These are phyloP conservation scores for Salix suchowensis DNA, from an alignment of 345 rosid species.

Conservation along the genomic window DNA sequence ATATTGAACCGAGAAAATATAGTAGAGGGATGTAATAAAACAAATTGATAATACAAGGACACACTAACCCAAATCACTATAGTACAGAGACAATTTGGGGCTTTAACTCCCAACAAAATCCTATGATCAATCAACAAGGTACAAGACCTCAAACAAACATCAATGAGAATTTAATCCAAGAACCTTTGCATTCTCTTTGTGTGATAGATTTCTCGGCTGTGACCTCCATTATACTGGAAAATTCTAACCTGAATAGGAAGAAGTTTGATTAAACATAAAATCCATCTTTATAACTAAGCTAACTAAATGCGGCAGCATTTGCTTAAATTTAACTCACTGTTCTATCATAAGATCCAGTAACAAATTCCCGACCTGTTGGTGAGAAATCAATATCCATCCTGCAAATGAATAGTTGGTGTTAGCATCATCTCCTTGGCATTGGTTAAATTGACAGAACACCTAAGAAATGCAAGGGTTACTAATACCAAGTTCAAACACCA, in stretches of 20 bases:
- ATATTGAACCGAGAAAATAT: too few relatives aligned
- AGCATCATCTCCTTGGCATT: background rate
- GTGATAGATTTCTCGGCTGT: slow-evolving; percentile 86
- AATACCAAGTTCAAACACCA: background rate
- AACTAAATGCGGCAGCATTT: background rate
- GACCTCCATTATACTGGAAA: slow-evolving; percentile 87
- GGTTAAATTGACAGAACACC: background rate
- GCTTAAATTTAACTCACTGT: slow-evolving; percentile 45
- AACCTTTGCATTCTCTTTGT: slow-evolving; percentile 99
- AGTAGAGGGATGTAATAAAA: too few relatives aligned
- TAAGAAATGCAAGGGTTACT: background rate
- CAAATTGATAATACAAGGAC: too few relatives aligned
- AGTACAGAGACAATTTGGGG: too few relatives aligned
- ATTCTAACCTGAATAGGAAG: slow-evolving; percentile 55
- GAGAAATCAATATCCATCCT: slow-evolving; percentile 99
- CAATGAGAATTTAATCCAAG: background rate
- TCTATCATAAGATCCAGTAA: slow-evolving; percentile 95
- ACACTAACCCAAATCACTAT: too few relatives aligned
- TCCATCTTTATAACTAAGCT: background rate
- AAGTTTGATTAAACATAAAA: slow-evolving; percentile 4
- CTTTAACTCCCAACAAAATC: background rate
- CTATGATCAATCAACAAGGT: background rate
- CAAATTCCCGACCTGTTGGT: slow-evolving; percentile 97
- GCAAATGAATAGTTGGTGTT: slow-evolving; percentile 8
- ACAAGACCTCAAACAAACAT: background rate